Percentiles rank a stretch among this genome's conserved stretches.
Conservation (phyloP, 2,329 filamentous ascomycete genomes). For the Akanthomyces uredinophilus region DNA sequence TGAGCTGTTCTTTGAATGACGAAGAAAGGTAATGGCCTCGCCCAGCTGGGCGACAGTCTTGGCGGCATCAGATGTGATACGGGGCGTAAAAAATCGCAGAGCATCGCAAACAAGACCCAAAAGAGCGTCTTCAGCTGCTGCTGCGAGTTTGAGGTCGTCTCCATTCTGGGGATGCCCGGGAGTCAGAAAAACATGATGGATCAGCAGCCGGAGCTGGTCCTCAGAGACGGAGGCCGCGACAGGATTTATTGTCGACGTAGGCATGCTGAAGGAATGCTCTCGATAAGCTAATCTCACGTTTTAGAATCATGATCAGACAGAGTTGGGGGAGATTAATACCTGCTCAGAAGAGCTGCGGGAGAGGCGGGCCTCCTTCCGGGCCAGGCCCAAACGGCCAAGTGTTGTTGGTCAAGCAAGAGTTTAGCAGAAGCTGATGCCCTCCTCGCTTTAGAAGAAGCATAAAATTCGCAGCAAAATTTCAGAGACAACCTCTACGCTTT, state of each 20-base stretch:
- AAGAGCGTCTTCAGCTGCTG: background rate
- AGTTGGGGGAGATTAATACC: background rate
- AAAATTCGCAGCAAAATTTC: background rate
- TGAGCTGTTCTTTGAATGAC: background rate
- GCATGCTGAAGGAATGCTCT: background rate
- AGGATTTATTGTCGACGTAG: background rate
- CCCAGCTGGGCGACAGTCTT: background rate
- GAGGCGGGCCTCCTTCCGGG: background rate
- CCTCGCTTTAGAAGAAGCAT: background rate
- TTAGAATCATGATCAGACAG: too few relatives aligned
- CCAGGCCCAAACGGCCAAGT: background rate
- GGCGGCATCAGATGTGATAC: background rate
- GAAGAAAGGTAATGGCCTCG: background rate
- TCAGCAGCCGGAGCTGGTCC: background rate
- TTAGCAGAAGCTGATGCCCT: background rate
- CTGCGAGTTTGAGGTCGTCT: background rate
- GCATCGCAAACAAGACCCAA: background rate
- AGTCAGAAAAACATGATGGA: conserved; percentile 3
- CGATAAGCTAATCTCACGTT: too few relatives aligned
- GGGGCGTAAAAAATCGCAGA: background rate
- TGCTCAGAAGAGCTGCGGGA: background rate
- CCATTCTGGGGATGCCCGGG: background rate
- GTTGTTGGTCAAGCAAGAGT: background rate
- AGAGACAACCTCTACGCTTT: background rate
- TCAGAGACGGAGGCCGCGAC: background rate